Evolutionary conservation across 805 yeast genomes (phyloP).

Genomic region (Myxozyma lipomycoides): DNA sequence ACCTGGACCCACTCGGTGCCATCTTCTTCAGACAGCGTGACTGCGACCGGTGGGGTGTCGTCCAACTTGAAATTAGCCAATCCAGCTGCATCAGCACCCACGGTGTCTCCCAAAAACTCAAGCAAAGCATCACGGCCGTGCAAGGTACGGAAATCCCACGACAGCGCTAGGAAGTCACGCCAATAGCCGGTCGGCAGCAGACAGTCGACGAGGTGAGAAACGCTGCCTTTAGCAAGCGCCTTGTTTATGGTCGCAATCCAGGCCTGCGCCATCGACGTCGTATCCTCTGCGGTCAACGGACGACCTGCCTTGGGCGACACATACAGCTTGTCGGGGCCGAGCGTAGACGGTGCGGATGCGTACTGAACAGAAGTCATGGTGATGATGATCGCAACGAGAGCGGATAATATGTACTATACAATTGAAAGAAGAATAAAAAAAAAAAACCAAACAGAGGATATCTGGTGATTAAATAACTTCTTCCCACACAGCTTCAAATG

Average conservation of each 20-base stretch:
- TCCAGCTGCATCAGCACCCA: neutral
- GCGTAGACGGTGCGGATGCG: neutral
- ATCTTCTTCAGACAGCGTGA: slow-evolving; percentile 34
- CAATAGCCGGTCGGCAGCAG: slow-evolving; percentile 30
- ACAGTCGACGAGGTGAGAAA: neutral
- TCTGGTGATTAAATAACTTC: too few relatives aligned
- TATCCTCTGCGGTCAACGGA: slow-evolving; percentile 1
- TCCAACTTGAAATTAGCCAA: slow-evolving; percentile 35
- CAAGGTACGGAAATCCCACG: slow-evolving; percentile 38
- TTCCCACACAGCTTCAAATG: too few relatives aligned
- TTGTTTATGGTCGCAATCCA: slow-evolving; percentile 6
- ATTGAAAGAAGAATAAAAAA: neutral
- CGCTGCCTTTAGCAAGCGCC: slow-evolving; percentile 1
- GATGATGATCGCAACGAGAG: too few relatives aligned
- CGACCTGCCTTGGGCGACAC: neutral
- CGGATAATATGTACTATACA: neutral
- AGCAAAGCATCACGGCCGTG: slow-evolving; percentile 37
- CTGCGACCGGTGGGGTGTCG: slow-evolving; percentile 35
- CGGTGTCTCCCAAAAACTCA: slow-evolving; percentile 16
- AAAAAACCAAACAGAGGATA: too few relatives aligned
- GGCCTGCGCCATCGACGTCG: neutral
- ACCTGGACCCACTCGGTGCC: slow-evolving; percentile 40
- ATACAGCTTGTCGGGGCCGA: neutral
- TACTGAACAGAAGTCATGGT: neutral
- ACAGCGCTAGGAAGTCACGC: slow-evolving; percentile 41